Percentiles rank a stretch among this genome's conserved stretches.
phyloP scores from a whole-genome alignment of 345 rosid genomes.

The Fremontodendron californicum region DNA sequence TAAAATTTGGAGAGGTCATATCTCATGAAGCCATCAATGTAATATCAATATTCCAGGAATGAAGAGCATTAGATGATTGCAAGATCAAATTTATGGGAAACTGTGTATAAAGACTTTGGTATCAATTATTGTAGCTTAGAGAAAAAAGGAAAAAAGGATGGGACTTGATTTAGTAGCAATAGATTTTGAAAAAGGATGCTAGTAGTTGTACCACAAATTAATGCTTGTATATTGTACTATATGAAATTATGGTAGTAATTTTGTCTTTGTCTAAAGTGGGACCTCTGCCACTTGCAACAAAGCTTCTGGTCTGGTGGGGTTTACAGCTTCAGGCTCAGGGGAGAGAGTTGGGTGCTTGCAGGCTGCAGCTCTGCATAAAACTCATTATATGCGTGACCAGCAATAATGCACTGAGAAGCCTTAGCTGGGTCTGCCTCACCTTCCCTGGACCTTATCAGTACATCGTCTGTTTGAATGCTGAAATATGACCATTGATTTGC shows the following conservation, averaged over 20 bases:
- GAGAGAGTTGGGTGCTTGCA: conserved; percentile 5
- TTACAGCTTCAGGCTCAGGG: not conserved
- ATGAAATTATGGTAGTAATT: conserved; percentile 22
- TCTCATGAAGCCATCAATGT: conserved; percentile 39
- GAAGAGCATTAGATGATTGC: not conserved
- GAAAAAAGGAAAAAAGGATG: not conserved
- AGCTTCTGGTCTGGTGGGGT: conserved; percentile 19
- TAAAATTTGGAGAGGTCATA: conserved; percentile 91
- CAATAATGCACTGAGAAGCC: conserved; percentile 31
- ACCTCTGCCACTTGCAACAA: not conserved
- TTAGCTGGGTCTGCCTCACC: not conserved
- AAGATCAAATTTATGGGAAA: conserved; percentile 3
- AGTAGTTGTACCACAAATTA: conserved; percentile 4
- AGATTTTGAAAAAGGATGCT: too few species aligned
- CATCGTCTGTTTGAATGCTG: conserved; percentile 2
- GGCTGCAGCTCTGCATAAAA: conserved; percentile 12
- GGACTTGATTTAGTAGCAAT: too few species aligned
- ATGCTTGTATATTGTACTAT: conserved; percentile 15
- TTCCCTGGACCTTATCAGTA: not conserved
- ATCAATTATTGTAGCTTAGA: conserved; percentile 19
- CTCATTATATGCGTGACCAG: conserved; percentile 23
- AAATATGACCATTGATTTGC: conserved; percentile 12
- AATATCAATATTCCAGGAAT: not conserved
- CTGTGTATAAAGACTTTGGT: conserved; percentile 20
- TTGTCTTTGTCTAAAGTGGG: conserved; percentile 17